A percentile compares a stretch with the other conserved stretches of the same genome.
phyloP scores from a whole-genome alignment of 257 asterid genomes.

The Solanum sejunctum region DNA sequence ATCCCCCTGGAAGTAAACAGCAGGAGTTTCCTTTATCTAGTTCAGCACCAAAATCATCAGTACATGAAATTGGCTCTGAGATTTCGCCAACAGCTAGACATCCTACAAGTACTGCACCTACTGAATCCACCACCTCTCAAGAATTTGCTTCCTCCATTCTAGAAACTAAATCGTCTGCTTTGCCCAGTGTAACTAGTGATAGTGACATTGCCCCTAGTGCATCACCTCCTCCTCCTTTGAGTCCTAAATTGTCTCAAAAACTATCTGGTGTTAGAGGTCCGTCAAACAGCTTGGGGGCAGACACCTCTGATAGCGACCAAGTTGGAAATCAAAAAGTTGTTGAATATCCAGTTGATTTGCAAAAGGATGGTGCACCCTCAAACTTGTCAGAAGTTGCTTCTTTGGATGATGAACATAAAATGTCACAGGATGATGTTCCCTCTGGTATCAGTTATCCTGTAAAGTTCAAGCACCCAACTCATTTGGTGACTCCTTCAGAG shows the following conservation, averaged over 20 bases:
- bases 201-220: slow-evolving; percentile 37
- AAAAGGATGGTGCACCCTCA: slow-evolving; percentile 34
- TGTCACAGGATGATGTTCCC: slow-evolving; percentile 48
- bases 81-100: slow-evolving; percentile 26
- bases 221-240: slow-evolving; percentile 51
- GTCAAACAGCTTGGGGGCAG: slow-evolving; percentile 46
- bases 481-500: slow-evolving; percentile 92
- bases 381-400: slow-evolving; percentile 55
- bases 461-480: slow-evolving; percentile 94
- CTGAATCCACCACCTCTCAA: slow-evolving; percentile 24
- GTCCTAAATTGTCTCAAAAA: slow-evolving; percentile 66
- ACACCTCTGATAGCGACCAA: slow-evolving; percentile 27
- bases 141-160: slow-evolving; percentile 35
- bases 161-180: slow-evolving; percentile 36
- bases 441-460: slow-evolving; percentile 35
- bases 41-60: slow-evolving; percentile 43
- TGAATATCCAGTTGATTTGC: slow-evolving; percentile 72
- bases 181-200: slow-evolving; percentile 24
- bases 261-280: slow-evolving; percentile 61
- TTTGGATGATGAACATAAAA: slow-evolving; percentile 37
- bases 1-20: slow-evolving; percentile 35
- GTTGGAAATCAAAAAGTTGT: slow-evolving; percentile 34
- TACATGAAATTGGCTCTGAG: slow-evolving; percentile 39
- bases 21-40: slow-evolving; percentile 35
- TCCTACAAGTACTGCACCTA: slow-evolving; percentile 26